phyloP scores from a whole-genome alignment of 306 rosid species.

The Casuarina cunninghamiana region DNA sequence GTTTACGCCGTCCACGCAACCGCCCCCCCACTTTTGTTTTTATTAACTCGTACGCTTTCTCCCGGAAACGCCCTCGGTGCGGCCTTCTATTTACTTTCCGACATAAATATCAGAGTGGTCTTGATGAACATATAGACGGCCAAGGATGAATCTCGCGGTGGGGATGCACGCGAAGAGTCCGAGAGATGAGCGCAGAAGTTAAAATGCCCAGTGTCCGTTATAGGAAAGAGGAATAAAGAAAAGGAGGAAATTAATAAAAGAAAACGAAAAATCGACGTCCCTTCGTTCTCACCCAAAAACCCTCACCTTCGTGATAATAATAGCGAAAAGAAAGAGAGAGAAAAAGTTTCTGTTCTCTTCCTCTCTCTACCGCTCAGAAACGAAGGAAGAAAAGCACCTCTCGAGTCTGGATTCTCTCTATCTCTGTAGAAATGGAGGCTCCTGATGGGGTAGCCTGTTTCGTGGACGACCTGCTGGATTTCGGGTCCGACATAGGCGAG shows the following conservation, averaged over 20 bases:
- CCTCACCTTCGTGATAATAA: conserved; percentile 28
- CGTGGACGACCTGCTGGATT: conserved; percentile 70
- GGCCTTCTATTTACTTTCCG: background rate
- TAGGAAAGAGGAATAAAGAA: background rate
- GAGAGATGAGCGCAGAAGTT: background rate
- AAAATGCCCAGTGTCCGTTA: conserved; percentile 3
- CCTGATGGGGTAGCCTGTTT: conserved; percentile 33
- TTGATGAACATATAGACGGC: too few relatives aligned
- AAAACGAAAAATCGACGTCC: conserved; percentile 32
- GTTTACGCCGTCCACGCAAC: conserved; percentile 11
- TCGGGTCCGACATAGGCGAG: conserved; percentile 64
- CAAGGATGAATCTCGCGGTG: background rate
- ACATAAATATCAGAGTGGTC: too few relatives aligned
- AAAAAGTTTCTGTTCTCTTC: background rate
- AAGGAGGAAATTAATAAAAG: background rate
- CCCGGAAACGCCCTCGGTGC: background rate
- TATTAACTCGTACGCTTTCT: background rate
- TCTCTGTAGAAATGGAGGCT: conserved; percentile 59
- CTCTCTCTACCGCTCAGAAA: conserved; percentile 8
- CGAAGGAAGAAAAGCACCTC: background rate
- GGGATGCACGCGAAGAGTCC: background rate
- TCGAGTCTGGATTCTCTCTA: conserved; percentile 21
- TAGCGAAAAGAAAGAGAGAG: background rate
- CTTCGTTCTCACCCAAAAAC: conserved; percentile 39
- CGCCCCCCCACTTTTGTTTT: background rate